Evolutionary conservation across 805 yeast species (phyloP), one percentile per base, ranked within the genome.

Genomic region (Metschnikowia anglica): DNA sequence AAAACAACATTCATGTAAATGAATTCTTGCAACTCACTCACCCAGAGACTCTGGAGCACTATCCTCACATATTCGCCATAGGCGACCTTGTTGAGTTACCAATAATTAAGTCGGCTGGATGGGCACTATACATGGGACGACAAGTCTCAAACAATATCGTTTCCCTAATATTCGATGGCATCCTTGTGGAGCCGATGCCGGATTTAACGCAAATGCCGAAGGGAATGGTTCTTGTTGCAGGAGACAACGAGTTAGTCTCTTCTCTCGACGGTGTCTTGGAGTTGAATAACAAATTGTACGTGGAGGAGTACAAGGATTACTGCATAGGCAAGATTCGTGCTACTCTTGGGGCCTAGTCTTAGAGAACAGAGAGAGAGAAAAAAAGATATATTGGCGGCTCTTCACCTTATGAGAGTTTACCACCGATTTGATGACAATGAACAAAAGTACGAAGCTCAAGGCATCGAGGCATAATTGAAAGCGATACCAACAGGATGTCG

Each of bases 81-180:
- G 74, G 74, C 5, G 73, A 70, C 48, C 53, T 69, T 46, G 68
- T 66, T 3, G 71, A 69, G 33, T 42, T 62, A 21, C 66, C 71
- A 23, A 66, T 68, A 39, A 66, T 70, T 47, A 70, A 70, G 53
- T 63, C 69, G 34, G 74, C 74, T 2, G 74, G 74, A 2, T 70
- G 74, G 74, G 74, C 73, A 3, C 60, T 68, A 54, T 69, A 65
- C 48, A 66, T 63, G 63, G 74, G 73, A 2, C 53, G 72, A 31
- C 66, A 56, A 39, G 64, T 56, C 7, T 73, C 74, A 12, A 64
- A 66, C 46, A 70, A 70, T 42, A 48, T 70, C 26, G 49, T 62
- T 5, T 56, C 62, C 31, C 32, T 58, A 15, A 55, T 68, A 1
- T 49, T 60, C 33, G 65, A 66, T 25, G 53, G 53, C 12, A 48